These are phyloP conservation scores for Sonneratia caseolaris DNA, from an alignment of 345 rosid genomes.

Conservation along the genomic window DNA sequence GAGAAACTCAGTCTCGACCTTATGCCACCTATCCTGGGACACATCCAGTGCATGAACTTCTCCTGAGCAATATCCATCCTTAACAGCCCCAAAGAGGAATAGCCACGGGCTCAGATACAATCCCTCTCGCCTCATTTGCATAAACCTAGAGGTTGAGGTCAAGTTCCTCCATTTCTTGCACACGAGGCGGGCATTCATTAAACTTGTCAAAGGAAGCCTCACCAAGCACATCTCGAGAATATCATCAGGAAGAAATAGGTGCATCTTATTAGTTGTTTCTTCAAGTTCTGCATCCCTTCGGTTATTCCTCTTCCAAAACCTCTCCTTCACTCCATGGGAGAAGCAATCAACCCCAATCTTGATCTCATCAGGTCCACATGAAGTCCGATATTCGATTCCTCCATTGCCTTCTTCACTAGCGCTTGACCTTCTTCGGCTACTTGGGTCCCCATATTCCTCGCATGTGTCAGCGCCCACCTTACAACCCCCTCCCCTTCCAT, in stretches of 20 bases:
- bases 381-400: conserved; percentile 22
- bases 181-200: conserved; percentile 83
- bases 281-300: conserved; percentile 27
- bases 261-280: conserved; percentile 20
- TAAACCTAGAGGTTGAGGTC: conserved; percentile 58
- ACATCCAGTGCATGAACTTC: conserved; percentile 75
- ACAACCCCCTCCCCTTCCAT: conserved; percentile 81
- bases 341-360: conserved; percentile 70
- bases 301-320: conserved; percentile 62
- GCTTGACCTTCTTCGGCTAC: conserved; percentile 66
- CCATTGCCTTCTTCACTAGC: conserved; percentile 68
- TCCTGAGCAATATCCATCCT: conserved; percentile 72
- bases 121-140: conserved; percentile 67
- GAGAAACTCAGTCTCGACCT: conserved; percentile 49
- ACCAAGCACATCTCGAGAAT: conserved; percentile 85
- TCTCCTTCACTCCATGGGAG: conserved; percentile 76
- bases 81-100: conserved; percentile 77
- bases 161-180: conserved; percentile 88
- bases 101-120: conserved; percentile 72
- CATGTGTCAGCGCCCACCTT: conserved; percentile 84
- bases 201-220: conserved; percentile 72
- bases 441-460: conserved; percentile 69
- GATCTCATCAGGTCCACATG: conserved; percentile 64
- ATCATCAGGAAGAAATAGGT: conserved; percentile 77
- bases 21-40: conserved; percentile 70